A percentile compares a stretch with the other conserved stretches of the same genome.
phyloP scores from a whole-genome alignment of 116 monocot species.

The Trichopus zeylanicus region DNA sequence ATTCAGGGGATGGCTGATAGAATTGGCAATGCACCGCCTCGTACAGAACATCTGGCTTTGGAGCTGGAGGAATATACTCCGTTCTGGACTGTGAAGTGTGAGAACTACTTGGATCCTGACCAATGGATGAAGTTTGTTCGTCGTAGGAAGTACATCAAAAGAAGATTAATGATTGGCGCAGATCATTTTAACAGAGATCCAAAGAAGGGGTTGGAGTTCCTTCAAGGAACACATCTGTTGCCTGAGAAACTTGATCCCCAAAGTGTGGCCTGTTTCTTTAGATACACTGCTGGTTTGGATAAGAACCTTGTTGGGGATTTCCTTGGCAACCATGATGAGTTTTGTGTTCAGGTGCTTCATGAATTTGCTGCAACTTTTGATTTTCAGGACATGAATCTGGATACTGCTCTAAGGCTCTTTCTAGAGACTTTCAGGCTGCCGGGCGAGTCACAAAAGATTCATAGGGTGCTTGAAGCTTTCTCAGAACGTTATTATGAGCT shows the following conservation, averaged over 20 bases:
- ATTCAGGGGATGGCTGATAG: constrained; percentile 70
- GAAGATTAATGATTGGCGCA: constrained; percentile 58
- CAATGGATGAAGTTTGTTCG: constrained; percentile 67
- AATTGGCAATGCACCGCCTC: constrained; percentile 29
- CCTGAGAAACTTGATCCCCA: constrained; percentile 75
- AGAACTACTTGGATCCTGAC: constrained; percentile 57
- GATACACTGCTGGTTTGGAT: constrained; percentile 61
- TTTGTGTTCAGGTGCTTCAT: constrained; percentile 79
- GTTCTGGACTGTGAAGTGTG: constrained; percentile 76
- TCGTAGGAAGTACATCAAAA: constrained; percentile 65
- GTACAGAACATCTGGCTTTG: constrained; percentile 20
- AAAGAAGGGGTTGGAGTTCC: constrained; percentile 75
- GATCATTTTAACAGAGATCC: constrained; percentile 76
- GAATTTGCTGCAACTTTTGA: constrained; percentile 91
- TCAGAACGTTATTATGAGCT: constrained; percentile 89
- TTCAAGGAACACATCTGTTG: constrained; percentile 70
- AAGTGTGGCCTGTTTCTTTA: constrained; percentile 64
- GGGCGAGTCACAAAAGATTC: constrained; percentile 91
- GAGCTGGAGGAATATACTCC: constrained; percentile 47
- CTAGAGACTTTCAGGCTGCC: constrained; percentile 82
- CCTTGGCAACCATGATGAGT: constrained; percentile 88
- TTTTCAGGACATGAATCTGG: constrained; percentile 77
- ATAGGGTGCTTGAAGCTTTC: constrained; percentile 88
- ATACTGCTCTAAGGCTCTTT: constrained; percentile 78
- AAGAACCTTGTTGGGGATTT: constrained; percentile 71